A percentile compares a stretch with the other conserved stretches of the same genome.
These are phyloP conservation scores for Rhododendron ferrugineum DNA, from an alignment of 148 eudicot genomes.

Conservation along the genomic window DNA sequence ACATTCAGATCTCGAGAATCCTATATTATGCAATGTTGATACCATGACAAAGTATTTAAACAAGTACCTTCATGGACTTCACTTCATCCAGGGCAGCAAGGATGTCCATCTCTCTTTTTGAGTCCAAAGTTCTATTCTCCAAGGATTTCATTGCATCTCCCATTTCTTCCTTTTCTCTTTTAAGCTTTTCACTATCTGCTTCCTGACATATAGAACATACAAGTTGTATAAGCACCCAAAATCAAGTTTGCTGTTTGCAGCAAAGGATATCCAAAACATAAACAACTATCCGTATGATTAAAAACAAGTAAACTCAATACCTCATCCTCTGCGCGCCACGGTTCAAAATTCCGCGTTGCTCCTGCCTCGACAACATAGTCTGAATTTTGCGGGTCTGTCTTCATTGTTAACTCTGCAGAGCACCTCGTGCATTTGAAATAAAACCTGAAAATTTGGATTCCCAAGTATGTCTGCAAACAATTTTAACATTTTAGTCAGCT, in stretches of 20 bases:
- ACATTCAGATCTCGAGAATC: neutral
- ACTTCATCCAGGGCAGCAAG: slow-evolving; percentile 93
- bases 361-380: slow-evolving; percentile 89
- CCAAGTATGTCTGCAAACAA: slow-evolving; percentile 70
- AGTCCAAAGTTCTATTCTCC: slow-evolving; percentile 87
- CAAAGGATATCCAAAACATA: neutral
- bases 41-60: neutral
- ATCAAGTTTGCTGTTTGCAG: neutral
- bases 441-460: slow-evolving; percentile 84
- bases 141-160: slow-evolving; percentile 98
- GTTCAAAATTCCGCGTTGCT: slow-evolving; percentile 81
- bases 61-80: slow-evolving; percentile 83
- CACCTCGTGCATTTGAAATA: slow-evolving; percentile 89
- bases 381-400: slow-evolving; percentile 89
- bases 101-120: slow-evolving; percentile 94
- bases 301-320: slow-evolving; percentile 21
- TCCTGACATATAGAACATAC: slow-evolving; percentile 28
- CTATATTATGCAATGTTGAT: neutral
- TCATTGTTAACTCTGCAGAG: slow-evolving; percentile 75
- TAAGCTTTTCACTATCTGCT: slow-evolving; percentile 51
- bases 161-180: slow-evolving; percentile 83
- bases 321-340: slow-evolving; percentile 93
- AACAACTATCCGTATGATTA: neutral
- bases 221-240: slow-evolving; percentile 1
- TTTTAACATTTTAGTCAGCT: slow-evolving; percentile 2